Conservation (phyloP, 345 rosid species). For the Brassica incana region DNA sequence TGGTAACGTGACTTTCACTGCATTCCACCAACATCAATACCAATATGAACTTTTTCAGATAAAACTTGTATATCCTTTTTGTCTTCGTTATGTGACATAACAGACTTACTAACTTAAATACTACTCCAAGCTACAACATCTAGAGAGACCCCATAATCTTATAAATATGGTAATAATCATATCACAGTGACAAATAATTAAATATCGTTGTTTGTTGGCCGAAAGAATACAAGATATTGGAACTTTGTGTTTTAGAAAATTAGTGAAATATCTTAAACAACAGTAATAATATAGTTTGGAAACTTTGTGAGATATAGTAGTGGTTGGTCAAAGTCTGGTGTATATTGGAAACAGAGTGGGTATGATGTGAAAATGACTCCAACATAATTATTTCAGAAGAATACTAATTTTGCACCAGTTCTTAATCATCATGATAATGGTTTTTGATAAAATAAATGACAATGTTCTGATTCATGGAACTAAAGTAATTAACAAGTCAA, state of each 20-base stretch:
- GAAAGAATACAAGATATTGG: not conserved
- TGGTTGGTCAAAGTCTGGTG: not conserved
- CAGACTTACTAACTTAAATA: not conserved
- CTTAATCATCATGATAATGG: not conserved
- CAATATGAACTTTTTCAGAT: not conserved
- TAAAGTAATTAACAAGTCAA: conserved; percentile 1
- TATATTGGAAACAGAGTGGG: not conserved
- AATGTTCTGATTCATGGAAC: not conserved
- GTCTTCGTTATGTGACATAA: not conserved
- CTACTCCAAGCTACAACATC: conserved; percentile 1
- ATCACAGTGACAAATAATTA: not conserved
- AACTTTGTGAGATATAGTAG: not conserved
- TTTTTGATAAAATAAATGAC: not conserved
- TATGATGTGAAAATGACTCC: conserved; percentile 22
- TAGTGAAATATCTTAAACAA: not conserved
- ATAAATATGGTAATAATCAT: not conserved
- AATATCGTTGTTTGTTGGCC: not conserved
- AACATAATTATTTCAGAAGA: not conserved
- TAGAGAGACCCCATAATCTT: not conserved
- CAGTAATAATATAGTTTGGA: not conserved
- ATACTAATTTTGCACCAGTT: not conserved
- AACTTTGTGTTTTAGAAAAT: not conserved
- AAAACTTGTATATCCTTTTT: not conserved
- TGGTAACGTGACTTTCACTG: not conserved
- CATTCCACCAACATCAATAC: not conserved